Base-by-base conservation (phyloP, 352 stramenopile genomes). In the Thraustotheca clavata region DNA sequence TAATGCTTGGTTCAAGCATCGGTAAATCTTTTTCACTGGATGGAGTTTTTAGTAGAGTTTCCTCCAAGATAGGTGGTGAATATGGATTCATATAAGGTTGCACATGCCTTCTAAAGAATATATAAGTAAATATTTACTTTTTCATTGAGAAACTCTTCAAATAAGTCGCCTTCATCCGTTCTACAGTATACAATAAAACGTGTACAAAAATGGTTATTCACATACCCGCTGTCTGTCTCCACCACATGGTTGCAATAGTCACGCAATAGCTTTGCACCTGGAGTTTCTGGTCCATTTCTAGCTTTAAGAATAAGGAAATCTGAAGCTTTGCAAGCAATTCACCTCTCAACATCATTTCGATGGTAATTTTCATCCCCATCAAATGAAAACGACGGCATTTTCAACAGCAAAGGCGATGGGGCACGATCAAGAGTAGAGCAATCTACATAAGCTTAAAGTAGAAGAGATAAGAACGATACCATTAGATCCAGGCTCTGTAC, bases 161-260 rank as follows among this genome's bases (percentile, higher is more conserved):
- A 46, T 29, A 69, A 76, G 31, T 83, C 74, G n/a, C 79, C 80
- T 9, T 74, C 59, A 7, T 52, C 43, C 14, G 43, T 52, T 14
- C 43, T 52, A 52, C 38, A 20, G 20, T 43, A 16, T 16, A 43
- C 16, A 20, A 43, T 43, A 43, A 43, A 20, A 18, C 38, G 16
- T 43, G 38, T 43, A 20, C 38, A 18, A 18, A 20, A 43, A 43
- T 20, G 38, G 38, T 43, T 55, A 54, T 69, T 90, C 75, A 29
- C 86, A 62, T 57, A 83, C 88, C 65, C 73, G 68, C 86, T 77
- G 55, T 87, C 79, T 26, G 75, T 76, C 50, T 91, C 82, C 20
- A 93, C 71, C 52, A 89, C 72, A 52, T 82, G 79, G 65, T 84
- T 89, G 72, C 90, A 93, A 62, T 89, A 87, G 31, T 84, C 74